A percentile compares a stretch with the other conserved stretches of the same genome.
phyloP scores from a whole-genome alignment of 2,329 filamentous ascomycete genomes.

The Talaromyces sp. region DNA sequence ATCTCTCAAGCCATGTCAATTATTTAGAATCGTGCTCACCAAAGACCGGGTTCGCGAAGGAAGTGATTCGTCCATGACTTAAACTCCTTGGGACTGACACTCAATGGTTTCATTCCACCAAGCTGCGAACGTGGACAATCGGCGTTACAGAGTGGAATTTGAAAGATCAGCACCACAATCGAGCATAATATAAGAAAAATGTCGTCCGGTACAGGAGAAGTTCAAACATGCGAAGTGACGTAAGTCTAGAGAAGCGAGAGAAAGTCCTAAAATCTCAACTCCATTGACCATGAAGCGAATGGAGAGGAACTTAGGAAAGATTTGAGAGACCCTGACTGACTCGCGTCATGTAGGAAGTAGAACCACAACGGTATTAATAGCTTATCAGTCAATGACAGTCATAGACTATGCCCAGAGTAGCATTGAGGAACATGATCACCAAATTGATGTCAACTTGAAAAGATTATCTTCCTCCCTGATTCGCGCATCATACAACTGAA shows the following conservation, averaged over 20 bases:
- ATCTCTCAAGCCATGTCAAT: not conserved
- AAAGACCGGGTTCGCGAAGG: not conserved
- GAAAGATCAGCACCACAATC: not conserved
- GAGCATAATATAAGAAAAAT: not conserved
- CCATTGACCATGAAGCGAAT: not conserved
- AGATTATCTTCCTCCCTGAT: not conserved
- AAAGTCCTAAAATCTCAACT: not conserved
- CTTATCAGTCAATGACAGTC: not conserved
- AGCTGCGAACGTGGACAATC: not conserved
- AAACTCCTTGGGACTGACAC: not conserved
- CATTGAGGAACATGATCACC: not conserved
- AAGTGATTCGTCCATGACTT: not conserved
- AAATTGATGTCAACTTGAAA: not conserved
- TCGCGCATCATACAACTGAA: not conserved
- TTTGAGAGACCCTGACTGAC: not conserved
- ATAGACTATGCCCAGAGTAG: not conserved
- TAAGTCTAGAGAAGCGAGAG: not conserved
- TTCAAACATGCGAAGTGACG: not conserved
- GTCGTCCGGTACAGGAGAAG: not conserved
- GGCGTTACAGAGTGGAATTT: not conserved
- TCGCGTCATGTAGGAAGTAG: not conserved
- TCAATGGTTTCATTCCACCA: not conserved
- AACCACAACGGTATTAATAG: not conserved
- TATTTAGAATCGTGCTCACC: not conserved
- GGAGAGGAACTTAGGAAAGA: no score